Base-by-base conservation (phyloP, 495 filamentous ascomycete species). In the Aspergillus taichungensis region DNA sequence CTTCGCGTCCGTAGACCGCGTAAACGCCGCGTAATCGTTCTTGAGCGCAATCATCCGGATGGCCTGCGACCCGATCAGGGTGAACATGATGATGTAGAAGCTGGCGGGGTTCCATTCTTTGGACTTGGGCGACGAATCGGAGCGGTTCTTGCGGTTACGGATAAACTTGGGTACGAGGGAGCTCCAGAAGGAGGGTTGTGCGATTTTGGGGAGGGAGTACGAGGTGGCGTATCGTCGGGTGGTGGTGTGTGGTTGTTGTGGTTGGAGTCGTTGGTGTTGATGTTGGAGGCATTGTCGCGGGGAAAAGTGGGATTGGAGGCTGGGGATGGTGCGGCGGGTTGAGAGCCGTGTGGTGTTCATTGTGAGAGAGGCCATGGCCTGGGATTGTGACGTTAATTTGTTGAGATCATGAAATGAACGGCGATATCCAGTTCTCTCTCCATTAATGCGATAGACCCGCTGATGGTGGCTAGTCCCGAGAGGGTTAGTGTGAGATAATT, bases 81-180 rank as follows among this genome's bases (percentile, higher is more conserved):
- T 72, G 55, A 87, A 89, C 42, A 96, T 89, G 57, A 87, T 68
- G 54, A 99, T 92, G 69, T 84, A 96, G 55, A 88, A 89, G 1
- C 87, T 96, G 10, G 87, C 87, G 1, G 92, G 94, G 53, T 96
- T 97, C 88, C 87, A 94, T 52, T 80, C 79, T 51, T 83, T 88
- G 11, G 74, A 71, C 42, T 75, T 78, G 11, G 74, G 65, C 2
- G 59, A 32, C 9, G 37, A 32, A 14, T 52, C 48, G 41, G 44
- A 27, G 28, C 44, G 48, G 29, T 50, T 35, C 44, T 59, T 45
- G 45, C 68, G 63, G 46, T 62, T 61, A 10, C 69, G 66, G 28
- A 77, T 44, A 44, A 71, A 67, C 39, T 61, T 67, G 1, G 74
- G 78, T 46, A 92, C 71, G 46, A 92, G 61, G 3, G 75, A 76